phyloP scores from a whole-genome alignment of 306 rosid genomes.

The Malus asiatica region DNA sequence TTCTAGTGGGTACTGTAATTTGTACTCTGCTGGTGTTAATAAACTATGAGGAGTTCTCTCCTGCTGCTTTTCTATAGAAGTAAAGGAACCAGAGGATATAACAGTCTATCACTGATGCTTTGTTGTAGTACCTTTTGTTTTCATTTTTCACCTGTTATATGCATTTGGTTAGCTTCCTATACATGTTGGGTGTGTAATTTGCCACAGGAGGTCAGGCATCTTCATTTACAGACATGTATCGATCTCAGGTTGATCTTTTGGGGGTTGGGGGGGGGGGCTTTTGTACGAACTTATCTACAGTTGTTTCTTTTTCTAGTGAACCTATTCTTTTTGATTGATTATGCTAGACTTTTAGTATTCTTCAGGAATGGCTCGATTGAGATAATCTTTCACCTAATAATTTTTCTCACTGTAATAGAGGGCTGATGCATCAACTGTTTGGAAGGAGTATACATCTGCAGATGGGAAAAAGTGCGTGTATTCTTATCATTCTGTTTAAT shows the following conservation, averaged over 20 bases:
- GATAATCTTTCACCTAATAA: conserved; percentile 21
- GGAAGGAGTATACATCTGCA: conserved; percentile 92
- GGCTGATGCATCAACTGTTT: conserved; percentile 98
- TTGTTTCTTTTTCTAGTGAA: not conserved
- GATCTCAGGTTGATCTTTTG: conserved; percentile 6
- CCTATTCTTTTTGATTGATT: not conserved
- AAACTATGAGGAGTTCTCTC: not conserved
- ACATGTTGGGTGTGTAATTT: conserved; percentile 6
- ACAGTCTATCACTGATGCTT: not conserved
- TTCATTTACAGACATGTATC: not conserved
- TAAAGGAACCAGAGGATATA: not conserved
- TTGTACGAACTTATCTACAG: not conserved
- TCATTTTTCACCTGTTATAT: not conserved
- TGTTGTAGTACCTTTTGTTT: not conserved
- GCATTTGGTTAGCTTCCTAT: not conserved
- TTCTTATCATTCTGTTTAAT: conserved; percentile 13
- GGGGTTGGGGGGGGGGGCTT: not conserved
- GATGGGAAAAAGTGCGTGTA: conserved; percentile 85
- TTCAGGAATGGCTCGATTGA: conserved; percentile 16
- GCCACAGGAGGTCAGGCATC: not conserved
- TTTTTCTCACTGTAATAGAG: conserved; percentile 67
- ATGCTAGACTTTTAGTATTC: conserved; percentile 5
- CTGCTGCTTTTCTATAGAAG: not conserved
- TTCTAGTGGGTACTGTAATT: not conserved
- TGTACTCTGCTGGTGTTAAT: not conserved